Evolutionary conservation across 176 grass and related monocot genomes (phyloP), one percentile per base, ranked within the genome.

Genomic region (Hyparrhenia diplandra): DNA sequence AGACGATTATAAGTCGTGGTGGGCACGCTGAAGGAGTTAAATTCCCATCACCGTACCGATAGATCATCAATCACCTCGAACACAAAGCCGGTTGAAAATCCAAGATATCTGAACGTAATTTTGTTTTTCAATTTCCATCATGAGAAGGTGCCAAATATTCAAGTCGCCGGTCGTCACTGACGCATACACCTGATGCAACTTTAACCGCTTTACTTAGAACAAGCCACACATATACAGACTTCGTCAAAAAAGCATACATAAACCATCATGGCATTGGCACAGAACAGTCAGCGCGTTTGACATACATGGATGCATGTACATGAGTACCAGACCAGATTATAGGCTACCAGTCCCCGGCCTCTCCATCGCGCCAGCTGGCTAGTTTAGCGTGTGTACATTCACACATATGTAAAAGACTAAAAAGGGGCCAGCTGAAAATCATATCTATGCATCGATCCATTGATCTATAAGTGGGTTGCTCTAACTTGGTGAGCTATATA

Each of bases 181-280:
- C 51, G 73, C 37, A 40, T 23, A 36, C 21, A 39, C 11, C 29
- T 37, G 45, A 69, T 82, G 83, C 88, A 78, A 51, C 79, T 86
- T 89, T 82, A 89, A 85, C 83, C 17, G 46, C 73, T 89, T 85
- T 85, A 55, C 20, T 49, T 51, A 51, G 47, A 51, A 89, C 40
- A 47, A 67, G 20, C 67, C 79, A 61, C 32, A 61, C 5, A 51
- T 6, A 17, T 3, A 12, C 10, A 78, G 21, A 78, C 83, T 77
- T 45, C 1, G 88, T 85, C 78, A n/a, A 89, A 85, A 82, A 82
- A 67, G 45, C 3, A 37, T n/a, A 23, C 12, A 29, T 34, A n/a
- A 43, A 16, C 35, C 31, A 37, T 24, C 61, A 39, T 67, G 42
- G 39, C 45, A 49, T 1, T 17, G 45, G 45, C 62, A 74, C 47